Conservation (phyloP, 2,329 filamentous ascomycete species). For the Microdochium nivale region DNA sequence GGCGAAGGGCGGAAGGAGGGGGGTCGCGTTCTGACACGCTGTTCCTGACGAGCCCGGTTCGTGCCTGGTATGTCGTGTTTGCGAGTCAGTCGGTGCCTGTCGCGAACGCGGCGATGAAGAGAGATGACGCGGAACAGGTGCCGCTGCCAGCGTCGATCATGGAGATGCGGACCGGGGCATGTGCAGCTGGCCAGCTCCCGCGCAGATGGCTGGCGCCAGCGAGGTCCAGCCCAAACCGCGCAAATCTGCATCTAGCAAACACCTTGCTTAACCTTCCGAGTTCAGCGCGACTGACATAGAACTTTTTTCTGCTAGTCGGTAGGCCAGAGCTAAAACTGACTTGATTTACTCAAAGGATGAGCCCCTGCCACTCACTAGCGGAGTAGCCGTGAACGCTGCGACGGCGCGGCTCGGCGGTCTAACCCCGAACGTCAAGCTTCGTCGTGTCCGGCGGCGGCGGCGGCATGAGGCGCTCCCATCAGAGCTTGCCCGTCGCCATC, state of each 20-base stretch:
- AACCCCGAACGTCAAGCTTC: neutral
- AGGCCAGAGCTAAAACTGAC: neutral
- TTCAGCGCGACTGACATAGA: neutral
- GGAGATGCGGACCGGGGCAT: neutral
- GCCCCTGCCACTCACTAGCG: too few relatives aligned
- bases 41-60: too few relatives aligned
- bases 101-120: neutral
- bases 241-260: neutral
- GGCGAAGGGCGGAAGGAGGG: too few relatives aligned
- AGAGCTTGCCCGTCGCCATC: too few relatives aligned
- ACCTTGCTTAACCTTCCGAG: neutral
- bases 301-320: neutral
- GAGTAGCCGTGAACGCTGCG: neutral
- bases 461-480: too few relatives aligned
- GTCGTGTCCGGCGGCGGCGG: neutral
- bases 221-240: neutral
- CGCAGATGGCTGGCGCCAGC: neutral
- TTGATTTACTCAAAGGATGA: neutral
- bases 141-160: neutral
- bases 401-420: neutral
- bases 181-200: neutral
- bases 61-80: neutral
- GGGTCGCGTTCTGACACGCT: too few relatives aligned
- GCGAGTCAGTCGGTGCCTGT: neutral
- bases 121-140: neutral